Evolutionary conservation across 768 basidiomycete genomes (phyloP), one percentile per base, ranked within the genome.

Genomic region (Mycena pura): DNA sequence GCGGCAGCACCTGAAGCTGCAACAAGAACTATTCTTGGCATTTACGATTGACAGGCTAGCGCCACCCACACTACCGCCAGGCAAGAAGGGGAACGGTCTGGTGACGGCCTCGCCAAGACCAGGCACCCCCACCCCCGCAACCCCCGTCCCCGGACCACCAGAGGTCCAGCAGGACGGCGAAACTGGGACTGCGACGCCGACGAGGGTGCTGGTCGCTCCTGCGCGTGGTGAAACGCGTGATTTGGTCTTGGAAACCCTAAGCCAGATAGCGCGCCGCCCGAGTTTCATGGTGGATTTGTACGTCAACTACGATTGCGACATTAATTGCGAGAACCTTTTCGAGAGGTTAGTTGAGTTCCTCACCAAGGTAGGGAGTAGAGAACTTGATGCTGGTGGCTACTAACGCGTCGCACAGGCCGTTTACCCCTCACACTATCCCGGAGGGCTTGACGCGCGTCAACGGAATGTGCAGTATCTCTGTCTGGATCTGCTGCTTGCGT

Each of bases 261-360:
- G 84, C 53, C 90, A 92, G 53, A 85, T 96, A 41, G 89, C 92
- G 15, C 82, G 90, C 3, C 87, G 91, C 68, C 86, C 92, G 2
- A 92, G 89, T 70, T 96, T 96, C 78, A 94, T 97, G 91, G 93
- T 96, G 44, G 95, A 99, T 69, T 79, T 97, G 14, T 99, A 94
- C 78, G 84, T 88, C 54, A 99, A 99, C 73, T 99, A 98, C 74
- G 97, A 99, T 72, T 98, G 95, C 70, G 95, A 97, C 69, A 87
- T 91, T 65, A 96, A 98, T 70, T 95, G 93, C 73, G 97, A 99
- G 78, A 96, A 99, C 73, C 76, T 99, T 56, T 96, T 96, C 67
- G 96, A 99, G 72, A 82, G 93, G 15, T 77, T 98, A 21, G 78
- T 96, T 60, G 92, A 90, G 24, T 97, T 99, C 73, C 76, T 95